phyloP scores from a whole-genome alignment of 2,329 filamentous ascomycete genomes.

The Escovopsis sp. region DNA sequence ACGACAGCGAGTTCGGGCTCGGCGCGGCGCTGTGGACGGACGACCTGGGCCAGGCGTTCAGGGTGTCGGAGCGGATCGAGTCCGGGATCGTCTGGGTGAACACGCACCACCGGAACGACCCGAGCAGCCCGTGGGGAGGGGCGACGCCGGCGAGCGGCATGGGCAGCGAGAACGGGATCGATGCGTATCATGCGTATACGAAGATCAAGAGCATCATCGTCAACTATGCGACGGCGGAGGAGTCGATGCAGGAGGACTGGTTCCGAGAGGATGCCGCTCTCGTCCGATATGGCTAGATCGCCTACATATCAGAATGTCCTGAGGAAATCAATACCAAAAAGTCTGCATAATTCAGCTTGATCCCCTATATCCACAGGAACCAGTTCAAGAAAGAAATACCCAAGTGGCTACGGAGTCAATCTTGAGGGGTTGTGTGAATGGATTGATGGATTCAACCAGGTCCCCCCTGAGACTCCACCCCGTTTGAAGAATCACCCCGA shows the following conservation, averaged over 20 bases:
- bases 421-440: too few species aligned
- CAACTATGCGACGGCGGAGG: conserved; percentile 47
- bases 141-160: conserved; percentile 47
- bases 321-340: not conserved
- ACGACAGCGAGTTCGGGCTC: conserved; percentile 62
- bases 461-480: too few species aligned
- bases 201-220: conserved; percentile 52
- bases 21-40: conserved; percentile 65
- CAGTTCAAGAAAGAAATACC: too few species aligned
- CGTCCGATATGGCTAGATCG: conserved; percentile 26
- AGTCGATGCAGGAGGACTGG: conserved; percentile 46
- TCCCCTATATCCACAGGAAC: too few species aligned
- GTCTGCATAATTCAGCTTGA: not conserved
- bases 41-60: conserved; percentile 60
- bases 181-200: conserved; percentile 46
- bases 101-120: conserved; percentile 59
- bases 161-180: conserved; percentile 58
- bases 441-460: too few species aligned
- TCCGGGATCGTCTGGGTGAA: conserved; percentile 47
- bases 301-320: too few species aligned
- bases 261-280: conserved; percentile 42
- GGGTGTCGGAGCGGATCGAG: conserved; percentile 55
- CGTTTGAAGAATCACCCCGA: too few species aligned
- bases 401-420: too few species aligned
- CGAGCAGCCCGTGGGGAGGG: conserved; percentile 57